A percentile compares a stretch with the other conserved stretches of the same genome.
These are phyloP conservation scores for Catunica adiposa DNA, from an alignment of 2,329 filamentous ascomycete genomes.

Conservation along the genomic window DNA sequence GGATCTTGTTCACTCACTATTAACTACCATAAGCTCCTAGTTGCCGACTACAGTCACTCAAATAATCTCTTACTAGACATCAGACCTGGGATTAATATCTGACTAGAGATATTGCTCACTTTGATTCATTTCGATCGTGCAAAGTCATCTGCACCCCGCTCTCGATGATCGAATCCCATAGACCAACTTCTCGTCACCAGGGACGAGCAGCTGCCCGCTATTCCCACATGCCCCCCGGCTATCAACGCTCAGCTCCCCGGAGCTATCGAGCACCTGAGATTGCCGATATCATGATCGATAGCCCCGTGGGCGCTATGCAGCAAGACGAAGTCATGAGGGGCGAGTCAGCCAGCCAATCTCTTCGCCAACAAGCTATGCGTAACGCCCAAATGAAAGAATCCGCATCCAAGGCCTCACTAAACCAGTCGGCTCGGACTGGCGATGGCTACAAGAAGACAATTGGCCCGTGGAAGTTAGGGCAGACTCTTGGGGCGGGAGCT, in stretches of 20 bases:
- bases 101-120: too few species aligned
- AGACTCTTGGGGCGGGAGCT: conserved; percentile 74
- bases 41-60: too few species aligned
- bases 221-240: conserved; percentile 7
- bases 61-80: too few species aligned
- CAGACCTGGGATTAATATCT: too few species aligned
- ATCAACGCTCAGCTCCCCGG: conserved; percentile 1
- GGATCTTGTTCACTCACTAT: too few species aligned
- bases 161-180: not conserved
- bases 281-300: conserved; percentile 10
- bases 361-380: conserved; percentile 8
- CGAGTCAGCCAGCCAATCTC: conserved; percentile 5
- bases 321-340: conserved; percentile 10
- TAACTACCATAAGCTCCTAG: too few species aligned
- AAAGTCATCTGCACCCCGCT: too few species aligned
- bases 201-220: conserved; percentile 4
- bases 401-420: not conserved
- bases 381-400: conserved; percentile 6
- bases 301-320: not conserved
- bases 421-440: conserved; percentile 19
- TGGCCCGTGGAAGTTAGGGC: conserved; percentile 85
- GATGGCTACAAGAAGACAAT: conserved; percentile 53
- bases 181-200: not conserved
- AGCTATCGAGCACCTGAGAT: conserved; percentile 13
- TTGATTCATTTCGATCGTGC: too few species aligned